A percentile compares a stretch with the other conserved stretches of the same genome.
These are phyloP conservation scores for Leptomonas seymouri DNA, from an alignment of 208 protist genomes.

Conservation along the genomic window DNA sequence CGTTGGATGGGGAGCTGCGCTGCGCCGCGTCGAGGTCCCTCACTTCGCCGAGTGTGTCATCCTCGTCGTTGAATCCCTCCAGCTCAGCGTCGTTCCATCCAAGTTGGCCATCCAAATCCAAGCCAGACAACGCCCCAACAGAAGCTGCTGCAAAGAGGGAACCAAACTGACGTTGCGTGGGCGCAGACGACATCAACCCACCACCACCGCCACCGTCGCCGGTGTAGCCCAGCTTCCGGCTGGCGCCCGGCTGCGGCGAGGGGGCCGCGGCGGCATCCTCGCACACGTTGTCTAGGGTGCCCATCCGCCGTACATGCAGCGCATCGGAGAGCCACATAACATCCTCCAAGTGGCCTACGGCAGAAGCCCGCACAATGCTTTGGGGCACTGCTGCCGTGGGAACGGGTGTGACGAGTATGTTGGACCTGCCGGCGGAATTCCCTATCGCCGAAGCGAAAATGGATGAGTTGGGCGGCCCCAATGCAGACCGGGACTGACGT, in stretches of 20 bases:
- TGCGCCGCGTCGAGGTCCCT: neutral
- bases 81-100: conserved; percentile 28
- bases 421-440: neutral
- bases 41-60: neutral
- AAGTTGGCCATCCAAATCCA: conserved; percentile 20
- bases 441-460: conserved; percentile 5
- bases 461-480: conserved; percentile 7
- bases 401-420: neutral
- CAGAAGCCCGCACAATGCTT: neutral
- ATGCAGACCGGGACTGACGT: conserved; percentile 20
- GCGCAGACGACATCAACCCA: neutral
- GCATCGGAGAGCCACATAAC: conserved; percentile 28
- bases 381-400: neutral
- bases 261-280: neutral
- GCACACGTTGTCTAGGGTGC: conserved; percentile 23
- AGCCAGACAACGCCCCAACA: conserved; percentile 18
- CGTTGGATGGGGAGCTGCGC: neutral
- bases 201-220: neutral
- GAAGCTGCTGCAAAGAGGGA: conserved; percentile 26
- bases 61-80: conserved; percentile 21
- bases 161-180: neutral
- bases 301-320: conserved; percentile 30
- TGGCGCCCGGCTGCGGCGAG: neutral
- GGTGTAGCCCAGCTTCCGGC: neutral
- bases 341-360: conserved; percentile 27